These are phyloP conservation scores for Chalciporus pseudorubinellus DNA, from an alignment of 768 basidiomycete genomes.

Conservation along the genomic window DNA sequence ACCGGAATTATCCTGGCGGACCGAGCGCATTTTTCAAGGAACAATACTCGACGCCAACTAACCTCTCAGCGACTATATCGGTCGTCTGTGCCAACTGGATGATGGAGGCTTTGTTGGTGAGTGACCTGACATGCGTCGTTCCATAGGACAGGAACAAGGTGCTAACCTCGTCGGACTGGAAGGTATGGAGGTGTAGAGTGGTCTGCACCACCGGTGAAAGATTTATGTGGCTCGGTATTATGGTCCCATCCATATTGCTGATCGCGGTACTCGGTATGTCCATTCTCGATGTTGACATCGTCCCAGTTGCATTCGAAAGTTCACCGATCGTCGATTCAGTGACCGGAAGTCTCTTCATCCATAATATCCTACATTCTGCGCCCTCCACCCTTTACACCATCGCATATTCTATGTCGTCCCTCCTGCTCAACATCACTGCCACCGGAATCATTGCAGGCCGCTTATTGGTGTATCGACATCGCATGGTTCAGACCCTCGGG, in stretches of 20 bases:
- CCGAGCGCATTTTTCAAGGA: slow-evolving; percentile 19
- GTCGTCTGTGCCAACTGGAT: no score
- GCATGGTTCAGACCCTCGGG: slow-evolving; percentile 30
- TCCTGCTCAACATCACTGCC: slow-evolving; percentile 29
- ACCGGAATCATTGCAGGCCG: slow-evolving; percentile 30
- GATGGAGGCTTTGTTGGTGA: slow-evolving; percentile 6
- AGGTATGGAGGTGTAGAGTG: slow-evolving; percentile 49
- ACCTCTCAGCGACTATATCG: neutral
- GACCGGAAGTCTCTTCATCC: slow-evolving; percentile 26
- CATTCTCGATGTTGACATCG: slow-evolving; percentile 32
- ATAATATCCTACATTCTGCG: slow-evolving; percentile 2
- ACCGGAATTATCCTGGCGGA: slow-evolving; percentile 30
- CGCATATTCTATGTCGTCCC: slow-evolving; percentile 25
- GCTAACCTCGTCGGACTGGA: neutral
- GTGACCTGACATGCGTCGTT: neutral
- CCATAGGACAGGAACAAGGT: neutral
- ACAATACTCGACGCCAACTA: slow-evolving; percentile 9
- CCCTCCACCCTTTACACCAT: slow-evolving; percentile 10
- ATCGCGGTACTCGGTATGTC: no score
- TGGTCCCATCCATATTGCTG: no score
- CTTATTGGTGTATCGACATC: slow-evolving; percentile 22
- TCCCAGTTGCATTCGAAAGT: slow-evolving; percentile 38
- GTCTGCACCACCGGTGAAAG: slow-evolving; percentile 42
- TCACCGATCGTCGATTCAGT: neutral
- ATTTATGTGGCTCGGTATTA: slow-evolving; percentile 28